Evolutionary conservation across 139 green algal genomes (phyloP), one percentile per base, ranked within the genome.

Genomic region (Volvox reticuliferus): DNA sequence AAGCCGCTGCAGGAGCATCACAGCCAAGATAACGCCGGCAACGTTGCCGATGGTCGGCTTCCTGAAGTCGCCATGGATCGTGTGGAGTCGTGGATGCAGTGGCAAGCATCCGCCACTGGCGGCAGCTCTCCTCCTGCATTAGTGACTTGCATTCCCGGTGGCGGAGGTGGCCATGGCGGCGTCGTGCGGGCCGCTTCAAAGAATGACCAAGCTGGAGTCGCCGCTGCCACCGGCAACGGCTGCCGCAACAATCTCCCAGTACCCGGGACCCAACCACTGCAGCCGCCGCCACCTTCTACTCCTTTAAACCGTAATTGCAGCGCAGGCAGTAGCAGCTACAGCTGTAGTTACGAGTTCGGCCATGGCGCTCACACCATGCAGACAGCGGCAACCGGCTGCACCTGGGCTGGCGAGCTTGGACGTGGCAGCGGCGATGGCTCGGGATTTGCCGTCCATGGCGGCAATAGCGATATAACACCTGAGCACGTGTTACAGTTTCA

Each of bases 251-350:
- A 28, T 73, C 65, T 26, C 6, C 21, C 65, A 28, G 65, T 28
- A 28, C 21, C 12, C 21, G 21, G 5, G 21, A 73, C 6, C 65
- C 21, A 28, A 12, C 76, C 50, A 28, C 55, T 17, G 55, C 55
- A 0, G 50, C 36, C 71, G 32, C 71, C 71, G 3, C 32, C 35
- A 20, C 32, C 78, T 1, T 18, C 79, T 22, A 50, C 79, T 1
- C 14, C 50, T 20, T 17, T 86, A 30, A 55, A 73, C 79, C 79
- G 79, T 22, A 71, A 73, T n/a, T 61, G 79, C 79, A 86, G 50
- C 50, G 79, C 50, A n/a, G 79, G 79, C 79, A 86, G 79, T 30
- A 73, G 50, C 79, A 86, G 79, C 79, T 44, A 73, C 79, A 86
- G 79, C 28, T 86, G 79, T 55, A 86, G 79, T 37, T 55, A 44